These are phyloP conservation scores for Singerocomus rubriflavus DNA, from an alignment of 1,284 basidiomycete genomes.

Conservation along the genomic window DNA sequence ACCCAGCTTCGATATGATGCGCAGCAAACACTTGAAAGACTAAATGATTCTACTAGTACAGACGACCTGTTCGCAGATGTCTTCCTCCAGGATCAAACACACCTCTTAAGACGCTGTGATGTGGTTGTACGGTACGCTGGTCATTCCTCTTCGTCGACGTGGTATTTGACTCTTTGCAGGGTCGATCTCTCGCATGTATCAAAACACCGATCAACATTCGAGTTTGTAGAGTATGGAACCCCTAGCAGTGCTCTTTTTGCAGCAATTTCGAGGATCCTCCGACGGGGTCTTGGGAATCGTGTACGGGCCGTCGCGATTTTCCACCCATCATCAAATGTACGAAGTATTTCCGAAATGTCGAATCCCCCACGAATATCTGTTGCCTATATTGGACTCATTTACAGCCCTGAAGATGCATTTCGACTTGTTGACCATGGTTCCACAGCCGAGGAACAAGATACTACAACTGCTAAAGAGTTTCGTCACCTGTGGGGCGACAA, in stretches of 20 bases:
- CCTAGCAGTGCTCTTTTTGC: conserved; percentile 53
- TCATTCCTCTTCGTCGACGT: not conserved
- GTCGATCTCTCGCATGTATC: conserved; percentile 59
- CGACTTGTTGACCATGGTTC: conserved; percentile 91
- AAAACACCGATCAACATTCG: conserved; percentile 43
- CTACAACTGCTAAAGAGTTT: conserved; percentile 60
- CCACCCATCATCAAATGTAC: conserved; percentile 43
- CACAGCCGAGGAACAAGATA: conserved; percentile 58
- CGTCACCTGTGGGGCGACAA: conserved; percentile 89
- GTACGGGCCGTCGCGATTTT: conserved; percentile 59
- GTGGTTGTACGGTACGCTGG: conserved; percentile 54
- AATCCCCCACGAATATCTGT: conserved; percentile 42
- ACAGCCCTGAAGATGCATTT: conserved; percentile 69
- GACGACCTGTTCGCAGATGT: conserved; percentile 71
- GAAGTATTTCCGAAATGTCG: conserved; percentile 51
- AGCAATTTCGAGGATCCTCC: conserved; percentile 54
- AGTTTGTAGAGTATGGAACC: conserved; percentile 61
- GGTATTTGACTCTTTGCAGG: conserved; percentile 35
- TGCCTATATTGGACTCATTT: conserved; percentile 70
- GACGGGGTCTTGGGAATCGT: conserved; percentile 70
- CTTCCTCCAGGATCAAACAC: conserved; percentile 70
- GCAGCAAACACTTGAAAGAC: conserved; percentile 60
- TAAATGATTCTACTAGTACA: conserved; percentile 46
- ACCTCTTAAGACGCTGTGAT: conserved; percentile 63
- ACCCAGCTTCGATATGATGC: conserved; percentile 76